A percentile compares a stretch with the other conserved stretches of the same genome.
Evolutionary conservation across 768 basidiomycete genomes (phyloP).

Genomic region (Candolleomyces efflorescens): DNA sequence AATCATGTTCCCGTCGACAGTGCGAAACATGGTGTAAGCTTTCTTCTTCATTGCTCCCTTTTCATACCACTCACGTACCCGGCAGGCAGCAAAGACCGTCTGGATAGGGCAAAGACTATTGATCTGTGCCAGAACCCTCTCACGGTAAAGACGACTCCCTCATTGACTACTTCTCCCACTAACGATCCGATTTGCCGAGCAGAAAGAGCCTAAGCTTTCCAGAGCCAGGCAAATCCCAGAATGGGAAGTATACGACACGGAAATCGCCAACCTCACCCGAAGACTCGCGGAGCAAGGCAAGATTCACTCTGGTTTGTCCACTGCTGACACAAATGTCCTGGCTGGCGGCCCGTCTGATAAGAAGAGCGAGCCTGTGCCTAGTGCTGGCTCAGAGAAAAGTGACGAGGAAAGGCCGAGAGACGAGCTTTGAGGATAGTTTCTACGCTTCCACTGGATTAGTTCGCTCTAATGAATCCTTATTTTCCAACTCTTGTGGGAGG

Average conservation of each 20-base stretch:
- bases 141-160: conserved; percentile 53
- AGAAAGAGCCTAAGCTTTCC: conserved; percentile 97
- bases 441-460: background rate
- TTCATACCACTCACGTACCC: background rate
- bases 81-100: conserved; percentile 75
- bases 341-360: conserved; percentile 38
- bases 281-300: conserved; percentile 66
- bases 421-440: conserved; percentile 1
- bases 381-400: background rate
- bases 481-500: too few species aligned
- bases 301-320: conserved; percentile 62
- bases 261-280: conserved; percentile 81
- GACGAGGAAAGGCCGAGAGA: conserved; percentile 1
- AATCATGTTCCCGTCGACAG: conserved; percentile 30
- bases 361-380: background rate
- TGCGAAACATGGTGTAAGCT: conserved; percentile 97
- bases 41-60: background rate
- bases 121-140: conserved; percentile 96
- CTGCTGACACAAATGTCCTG: conserved; percentile 65
- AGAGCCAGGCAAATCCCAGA: conserved; percentile 95
- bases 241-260: conserved; percentile 92
- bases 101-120: conserved; percentile 83
- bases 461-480: too few species aligned
- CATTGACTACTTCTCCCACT: conserved; percentile 3
- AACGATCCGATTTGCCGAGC: conserved; percentile 5